phyloP scores from a whole-genome alignment of 1,284 basidiomycete genomes.

The Fomitopsis pinicola region DNA sequence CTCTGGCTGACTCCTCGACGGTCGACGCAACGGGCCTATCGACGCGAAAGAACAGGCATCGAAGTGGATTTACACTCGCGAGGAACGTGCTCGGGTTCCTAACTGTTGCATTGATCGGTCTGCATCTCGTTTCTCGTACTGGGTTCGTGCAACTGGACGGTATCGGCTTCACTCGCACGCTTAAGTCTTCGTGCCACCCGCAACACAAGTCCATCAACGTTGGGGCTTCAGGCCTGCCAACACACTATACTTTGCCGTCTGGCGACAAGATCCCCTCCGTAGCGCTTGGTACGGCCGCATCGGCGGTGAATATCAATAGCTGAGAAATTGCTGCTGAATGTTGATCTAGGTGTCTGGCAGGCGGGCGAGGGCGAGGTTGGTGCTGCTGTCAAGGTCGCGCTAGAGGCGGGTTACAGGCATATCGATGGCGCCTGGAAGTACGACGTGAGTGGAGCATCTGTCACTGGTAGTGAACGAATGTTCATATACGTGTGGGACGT shows the following conservation, averaged over 20 bases:
- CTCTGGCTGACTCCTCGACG: background rate
- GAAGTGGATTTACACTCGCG: background rate
- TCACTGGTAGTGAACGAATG: background rate
- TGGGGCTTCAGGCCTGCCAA: slow-evolving; percentile 30
- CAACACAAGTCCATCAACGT: background rate
- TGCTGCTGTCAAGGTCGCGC: slow-evolving; percentile 53
- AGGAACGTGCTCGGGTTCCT: background rate
- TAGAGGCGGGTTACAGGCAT: slow-evolving; percentile 63
- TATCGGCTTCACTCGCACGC: background rate
- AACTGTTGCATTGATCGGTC: background rate
- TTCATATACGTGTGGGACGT: background rate
- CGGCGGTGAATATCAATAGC: slow-evolving; percentile 15
- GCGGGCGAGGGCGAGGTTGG: slow-evolving; percentile 52
- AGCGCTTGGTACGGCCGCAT: slow-evolving; percentile 43
- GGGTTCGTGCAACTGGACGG: background rate
- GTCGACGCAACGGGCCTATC: too few relatives aligned
- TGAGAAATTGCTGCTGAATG: background rate
- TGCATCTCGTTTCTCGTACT: background rate
- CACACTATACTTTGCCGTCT: slow-evolving; percentile 50
- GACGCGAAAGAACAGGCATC: background rate
- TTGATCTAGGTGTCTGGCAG: slow-evolving; percentile 53
- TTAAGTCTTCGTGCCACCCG: background rate
- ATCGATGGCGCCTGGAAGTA: slow-evolving; percentile 77
- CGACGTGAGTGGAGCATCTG: slow-evolving; percentile 29
- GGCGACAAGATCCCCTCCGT: slow-evolving; percentile 60